A percentile compares a stretch with the other conserved stretches of the same genome.
Evolutionary conservation across 2,329 filamentous ascomycete species (phyloP).

Genomic region (Colletotrichum cuscutae): DNA sequence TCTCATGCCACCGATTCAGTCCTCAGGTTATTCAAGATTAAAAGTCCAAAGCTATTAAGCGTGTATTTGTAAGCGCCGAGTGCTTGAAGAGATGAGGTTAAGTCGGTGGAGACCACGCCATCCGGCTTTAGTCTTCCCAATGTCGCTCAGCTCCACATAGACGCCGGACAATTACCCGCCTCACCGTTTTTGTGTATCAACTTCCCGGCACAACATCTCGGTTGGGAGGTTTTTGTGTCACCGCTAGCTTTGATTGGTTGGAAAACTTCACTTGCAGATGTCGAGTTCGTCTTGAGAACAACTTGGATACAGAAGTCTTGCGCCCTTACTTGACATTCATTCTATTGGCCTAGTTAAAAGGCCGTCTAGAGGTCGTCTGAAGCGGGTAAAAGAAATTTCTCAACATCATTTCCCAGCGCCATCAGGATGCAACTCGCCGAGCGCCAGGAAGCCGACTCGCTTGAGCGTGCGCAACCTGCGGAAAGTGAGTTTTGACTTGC

Average conservation of each 20-base stretch:
- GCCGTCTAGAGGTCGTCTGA: neutral
- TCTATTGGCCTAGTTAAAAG: neutral
- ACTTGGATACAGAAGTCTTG: neutral
- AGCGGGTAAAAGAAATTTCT: neutral
- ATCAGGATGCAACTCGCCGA: neutral
- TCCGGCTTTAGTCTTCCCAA: neutral
- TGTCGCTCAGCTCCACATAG: neutral
- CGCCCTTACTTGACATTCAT: neutral
- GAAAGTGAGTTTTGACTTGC: neutral
- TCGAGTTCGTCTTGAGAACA: neutral
- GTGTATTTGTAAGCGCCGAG: neutral
- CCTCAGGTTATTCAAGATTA: neutral
- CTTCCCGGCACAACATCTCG: neutral
- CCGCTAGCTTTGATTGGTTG: neutral
- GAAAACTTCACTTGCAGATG: neutral
- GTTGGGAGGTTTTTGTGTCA: neutral
- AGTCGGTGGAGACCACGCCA: conserved; percentile 13
- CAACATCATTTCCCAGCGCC: neutral
- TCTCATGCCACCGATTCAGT: neutral
- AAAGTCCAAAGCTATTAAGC: neutral
- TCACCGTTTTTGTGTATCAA: neutral
- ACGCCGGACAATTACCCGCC: neutral
- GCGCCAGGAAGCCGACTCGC: neutral
- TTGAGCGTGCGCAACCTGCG: neutral
- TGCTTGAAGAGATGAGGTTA: neutral